These are phyloP conservation scores for Porcisia deanei DNA, from an alignment of 208 protist genomes.

Conservation along the genomic window DNA sequence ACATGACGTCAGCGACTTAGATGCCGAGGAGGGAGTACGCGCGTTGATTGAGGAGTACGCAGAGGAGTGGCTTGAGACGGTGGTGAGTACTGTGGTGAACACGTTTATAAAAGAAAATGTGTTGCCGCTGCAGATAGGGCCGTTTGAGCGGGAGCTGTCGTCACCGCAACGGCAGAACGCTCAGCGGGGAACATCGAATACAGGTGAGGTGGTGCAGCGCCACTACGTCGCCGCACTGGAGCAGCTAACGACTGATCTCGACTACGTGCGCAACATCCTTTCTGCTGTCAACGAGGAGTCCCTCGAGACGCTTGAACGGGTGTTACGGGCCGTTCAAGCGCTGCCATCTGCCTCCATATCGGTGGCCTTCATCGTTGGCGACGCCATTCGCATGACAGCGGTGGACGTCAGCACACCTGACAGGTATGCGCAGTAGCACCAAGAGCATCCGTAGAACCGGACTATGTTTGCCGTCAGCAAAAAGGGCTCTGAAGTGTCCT, in stretches of 20 bases:
- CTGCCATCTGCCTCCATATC: conserved; percentile 19
- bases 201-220: not conserved
- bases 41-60: conserved; percentile 62
- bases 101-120: conserved; percentile 64
- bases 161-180: not conserved
- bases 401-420: not conserved
- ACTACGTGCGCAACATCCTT: conserved; percentile 76
- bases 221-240: conserved; percentile 44
- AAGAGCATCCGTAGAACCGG: not conserved
- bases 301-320: conserved; percentile 46
- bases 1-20: conserved; percentile 3
- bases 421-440: not conserved
- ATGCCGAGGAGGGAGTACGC: conserved; percentile 29
- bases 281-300: conserved; percentile 77
- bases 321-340: conserved; percentile 43
- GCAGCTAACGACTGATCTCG: conserved; percentile 68
- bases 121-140: conserved; percentile 39
- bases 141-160: conserved; percentile 20
- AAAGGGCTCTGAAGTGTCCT: too few relatives aligned
- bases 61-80: conserved; percentile 60
- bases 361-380: conserved; percentile 11
- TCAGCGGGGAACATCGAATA: not conserved
- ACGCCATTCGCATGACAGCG: conserved; percentile 8
- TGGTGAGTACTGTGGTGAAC: conserved; percentile 52
- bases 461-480: too few relatives aligned